Conservation (phyloP, 2,329 filamentous ascomycete species). For the Aspergillus quadricinctus region DNA sequence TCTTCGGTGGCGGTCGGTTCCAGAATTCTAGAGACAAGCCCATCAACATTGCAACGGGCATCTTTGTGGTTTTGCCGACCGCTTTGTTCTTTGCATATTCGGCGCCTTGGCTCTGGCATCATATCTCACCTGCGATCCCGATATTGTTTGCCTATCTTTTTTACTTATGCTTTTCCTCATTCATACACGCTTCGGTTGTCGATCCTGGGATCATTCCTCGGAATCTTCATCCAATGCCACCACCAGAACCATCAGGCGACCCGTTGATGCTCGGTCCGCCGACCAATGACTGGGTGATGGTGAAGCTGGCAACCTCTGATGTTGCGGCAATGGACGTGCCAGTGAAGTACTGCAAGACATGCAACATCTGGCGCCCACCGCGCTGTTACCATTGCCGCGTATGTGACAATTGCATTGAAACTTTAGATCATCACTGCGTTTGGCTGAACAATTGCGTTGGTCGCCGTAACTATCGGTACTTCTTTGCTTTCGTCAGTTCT, state of each 20-base stretch:
- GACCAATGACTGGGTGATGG: slow-evolving; percentile 89
- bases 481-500: slow-evolving; percentile 83
- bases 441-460: slow-evolving; percentile 99
- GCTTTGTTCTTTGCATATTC: slow-evolving; percentile 82
- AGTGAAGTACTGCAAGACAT: slow-evolving; percentile 96
- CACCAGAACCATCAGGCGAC: slow-evolving; percentile 69
- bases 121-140: slow-evolving; percentile 83
- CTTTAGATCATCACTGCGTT: slow-evolving; percentile 95
- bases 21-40: slow-evolving; percentile 85
- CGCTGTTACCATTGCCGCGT: slow-evolving; percentile 93
- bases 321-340: slow-evolving; percentile 95
- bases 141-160: slow-evolving; percentile 89
- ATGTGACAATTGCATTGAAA: slow-evolving; percentile 96
- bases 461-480: slow-evolving; percentile 95
- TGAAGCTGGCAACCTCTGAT: slow-evolving; percentile 69
- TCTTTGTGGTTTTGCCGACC: slow-evolving; percentile 73
- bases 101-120: slow-evolving; percentile 69
- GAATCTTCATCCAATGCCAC: slow-evolving; percentile 86
- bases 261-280: slow-evolving; percentile 76
- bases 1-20: slow-evolving; percentile 78
- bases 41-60: slow-evolving; percentile 80
- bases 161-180: slow-evolving; percentile 86
- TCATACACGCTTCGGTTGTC: slow-evolving; percentile 84
- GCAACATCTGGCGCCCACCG: slow-evolving; percentile 94
- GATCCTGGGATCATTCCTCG: slow-evolving; percentile 92